Conservation (phyloP, 225 moss, liverwort and hornwort genomes). For the Neckera pumila region DNA sequence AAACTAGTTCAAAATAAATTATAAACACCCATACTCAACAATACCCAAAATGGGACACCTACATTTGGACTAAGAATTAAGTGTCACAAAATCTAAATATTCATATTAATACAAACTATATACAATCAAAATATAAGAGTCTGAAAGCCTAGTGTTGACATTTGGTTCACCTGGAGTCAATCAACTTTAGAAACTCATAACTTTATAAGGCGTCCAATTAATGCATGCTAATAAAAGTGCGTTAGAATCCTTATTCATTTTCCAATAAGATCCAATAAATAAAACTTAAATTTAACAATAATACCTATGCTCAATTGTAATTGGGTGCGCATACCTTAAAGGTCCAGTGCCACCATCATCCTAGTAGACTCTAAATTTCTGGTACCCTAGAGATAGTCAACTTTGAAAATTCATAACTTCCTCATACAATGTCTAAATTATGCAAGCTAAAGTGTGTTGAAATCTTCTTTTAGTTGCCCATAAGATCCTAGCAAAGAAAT, state of each 20-base stretch:
- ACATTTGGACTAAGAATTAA: background rate
- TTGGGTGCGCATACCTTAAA: background rate
- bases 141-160: background rate
- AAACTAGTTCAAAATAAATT: background rate
- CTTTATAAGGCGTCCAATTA: background rate
- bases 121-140: background rate
- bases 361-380: background rate
- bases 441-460: background rate
- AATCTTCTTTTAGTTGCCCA: background rate
- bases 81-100: fast-evolving
- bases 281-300: background rate
- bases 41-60: background rate
- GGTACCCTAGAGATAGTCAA: background rate
- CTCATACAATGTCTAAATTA: background rate
- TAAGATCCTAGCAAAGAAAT: background rate
- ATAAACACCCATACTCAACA: background rate
- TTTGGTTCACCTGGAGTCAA: background rate
- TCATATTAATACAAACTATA: background rate
- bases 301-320: background rate
- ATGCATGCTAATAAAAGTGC: background rate
- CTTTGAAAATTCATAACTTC: background rate
- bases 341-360: background rate
- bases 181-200: background rate
- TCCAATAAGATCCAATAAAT: background rate
- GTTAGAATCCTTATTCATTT: fast-evolving